Evolutionary conservation across 1,284 basidiomycete species (phyloP), one percentile per base, ranked within the genome.

Genomic region (Cutaneotrichosporon sp.): DNA sequence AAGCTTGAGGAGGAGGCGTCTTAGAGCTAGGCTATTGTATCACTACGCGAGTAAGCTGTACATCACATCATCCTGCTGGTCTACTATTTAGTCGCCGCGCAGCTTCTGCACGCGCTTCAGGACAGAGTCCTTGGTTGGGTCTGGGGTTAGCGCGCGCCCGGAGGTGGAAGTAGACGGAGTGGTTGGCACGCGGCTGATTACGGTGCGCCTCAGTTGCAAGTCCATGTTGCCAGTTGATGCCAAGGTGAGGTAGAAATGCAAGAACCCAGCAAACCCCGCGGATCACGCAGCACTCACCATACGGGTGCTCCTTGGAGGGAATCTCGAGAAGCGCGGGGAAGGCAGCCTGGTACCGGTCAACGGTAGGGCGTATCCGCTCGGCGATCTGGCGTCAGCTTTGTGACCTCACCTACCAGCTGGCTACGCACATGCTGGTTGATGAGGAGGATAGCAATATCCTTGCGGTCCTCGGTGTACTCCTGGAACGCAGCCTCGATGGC

Each of bases 241-340:
- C n/a, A n/a, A n/a, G n/a, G n/a, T n/a, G n/a, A n/a, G n/a, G n/a
- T n/a, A n/a, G n/a, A n/a, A n/a, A n/a, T n/a, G n/a, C 4, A 14
- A 38, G 36, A 10, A 6, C 7, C 38, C 16, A n/a, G 18, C 38
- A n/a, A n/a, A n/a, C 7, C n/a, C 18, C 14, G 25, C 9, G 42
- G 43, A 27, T 8, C 9, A 25, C 7, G 14, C 16, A 20, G 27
- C 10, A 38, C 83, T 62, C 67, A 91, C 92, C 91, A 71, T 94
- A 95, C 55, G 92, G 91, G 79, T 93, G 91, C 65, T 80, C 79
- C 64, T 80, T 80, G 61, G 77, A 79, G 20, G 97, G 97, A 67
- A 99, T 99, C 81, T 99, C 97, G 24, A 99, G 86, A 36, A 99
- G 80, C 0, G 97, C 93, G 24, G 97, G 97, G 82, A 99, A 99